Base-by-base conservation (phyloP, 139 green algal species). In the Picochlorum sp. region DNA sequence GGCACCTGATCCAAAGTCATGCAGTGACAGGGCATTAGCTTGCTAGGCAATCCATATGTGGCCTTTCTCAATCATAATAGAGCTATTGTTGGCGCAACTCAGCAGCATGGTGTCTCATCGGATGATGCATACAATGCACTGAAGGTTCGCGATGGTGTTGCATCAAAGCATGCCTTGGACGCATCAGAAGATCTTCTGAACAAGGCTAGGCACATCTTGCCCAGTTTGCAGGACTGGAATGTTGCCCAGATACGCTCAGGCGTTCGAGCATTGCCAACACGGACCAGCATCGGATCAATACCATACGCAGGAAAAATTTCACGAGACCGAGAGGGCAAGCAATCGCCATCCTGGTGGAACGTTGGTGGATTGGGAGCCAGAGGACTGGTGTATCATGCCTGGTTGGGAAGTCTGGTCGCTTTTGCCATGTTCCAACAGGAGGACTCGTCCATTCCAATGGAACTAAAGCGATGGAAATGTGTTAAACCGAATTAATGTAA, bases 381-480 rank as follows among this genome's bases (percentile, higher is more conserved):
- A 0, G 89, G 89, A 11, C 60, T 96, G 20, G 79, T 96, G 28
- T 95, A 95, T 61, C 89, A 96, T 66, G 88, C 83, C 2, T 85
- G 77, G 78, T 62, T 94, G 21, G 87, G 69, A 0, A 49, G 68
- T 49, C 49, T 84, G 60, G 28, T 86, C 24, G 88, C 86, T 13
- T 24, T 51, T 30, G 88, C 84, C 1, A 73, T 87, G 52, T 20
- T 84, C 14, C 10, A 11, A 2, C 47, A 74, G 45, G 65, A 70
- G 44, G 70, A 86, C 47, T 18, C 20, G 3, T 30, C 13, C 0
- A 45, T 87, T 45, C 74, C 73, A 7, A n/a, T 60, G 1, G 72
- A 87, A 68, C 62, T 85, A 55, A 57, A 65, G 24, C 45, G 63
- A 4, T 90, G 78, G 83, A 61, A 71, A 54, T 10, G 65, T 24